Base-by-base conservation (phyloP, 2,329 filamentous ascomycete genomes). In the Phaeomoniella chlamydospora region DNA sequence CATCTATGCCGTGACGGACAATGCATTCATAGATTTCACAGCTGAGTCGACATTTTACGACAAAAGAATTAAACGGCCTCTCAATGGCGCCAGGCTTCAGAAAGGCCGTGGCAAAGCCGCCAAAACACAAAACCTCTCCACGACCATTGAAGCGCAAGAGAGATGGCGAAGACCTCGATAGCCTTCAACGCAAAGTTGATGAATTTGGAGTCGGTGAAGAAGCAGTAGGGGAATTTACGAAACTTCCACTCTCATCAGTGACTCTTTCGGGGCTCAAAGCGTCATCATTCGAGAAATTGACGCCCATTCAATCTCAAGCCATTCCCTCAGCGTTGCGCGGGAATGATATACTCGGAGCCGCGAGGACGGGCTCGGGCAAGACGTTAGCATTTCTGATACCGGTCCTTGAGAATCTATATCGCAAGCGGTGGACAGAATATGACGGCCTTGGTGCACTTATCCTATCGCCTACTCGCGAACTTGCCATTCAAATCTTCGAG, bases 401-500 rank as follows among this genome's bases (percentile, higher is more conserved):
- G 1, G 79, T 96, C 0, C 71, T 98, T 34, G 90, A 98, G 58
- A 92, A 88, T 49, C 70, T 98, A 2, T 90, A 93, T 57, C 77
- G 86, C 35, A 74, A 77, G 38, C 82, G 79, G 68, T 94, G 87
- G 78, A 82, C 90, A 12, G 83, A 93, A 49, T 71, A 77, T 47
- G 90, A 98, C 59, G 90, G 90, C 1, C 67, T 98, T 18, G 88
- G 88, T 5, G 90, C 90, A 3, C 70, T 98, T 43, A 84, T 98
- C 45, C 78, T 98, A 37, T 88, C 87, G 1, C 90, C 90, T 1
- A 98, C 90, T 5, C 79, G 90, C 51, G 90, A 98, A 61, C 68
- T 98, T 37, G 88, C 90, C 0, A 90, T 92, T 29, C 90, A 98
- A 58, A 98, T 94, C 42, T 98, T 96, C 52, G 82, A 94, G 39